phyloP scores from a whole-genome alignment of 2,329 filamentous ascomycete species.

The Grosmannia huntii region DNA sequence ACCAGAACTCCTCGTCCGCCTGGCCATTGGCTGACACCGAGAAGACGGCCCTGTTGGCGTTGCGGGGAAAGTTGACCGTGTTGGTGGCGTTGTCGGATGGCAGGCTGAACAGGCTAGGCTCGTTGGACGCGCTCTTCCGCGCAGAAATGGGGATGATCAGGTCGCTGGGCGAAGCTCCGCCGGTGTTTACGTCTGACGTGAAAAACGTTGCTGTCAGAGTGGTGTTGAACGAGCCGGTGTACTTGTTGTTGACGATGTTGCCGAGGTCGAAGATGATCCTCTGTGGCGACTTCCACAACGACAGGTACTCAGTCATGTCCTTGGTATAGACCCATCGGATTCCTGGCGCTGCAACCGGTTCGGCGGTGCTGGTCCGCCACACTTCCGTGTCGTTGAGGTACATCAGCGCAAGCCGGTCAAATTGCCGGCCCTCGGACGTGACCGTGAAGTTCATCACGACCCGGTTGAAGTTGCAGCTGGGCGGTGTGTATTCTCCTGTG shows the following conservation, averaged over 20 bases:
- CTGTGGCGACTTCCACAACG: slow-evolving; percentile 55
- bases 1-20: slow-evolving; percentile 72
- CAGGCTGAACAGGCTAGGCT: slow-evolving; percentile 54
- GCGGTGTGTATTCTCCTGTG: slow-evolving; percentile 46
- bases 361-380: slow-evolving; percentile 73
- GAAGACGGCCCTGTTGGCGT: slow-evolving; percentile 57
- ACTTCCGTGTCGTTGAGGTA: slow-evolving; percentile 67
- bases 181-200: slow-evolving; percentile 24
- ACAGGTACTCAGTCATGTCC: slow-evolving; percentile 60
- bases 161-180: slow-evolving; percentile 39
- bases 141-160: slow-evolving; percentile 56
- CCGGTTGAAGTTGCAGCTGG: slow-evolving; percentile 56
- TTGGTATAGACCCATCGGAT: slow-evolving; percentile 69
- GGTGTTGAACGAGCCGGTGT: slow-evolving; percentile 62
- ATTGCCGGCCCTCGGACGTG: slow-evolving; percentile 58
- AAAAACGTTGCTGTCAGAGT: slow-evolving; percentile 66
- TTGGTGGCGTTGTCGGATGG: slow-evolving; percentile 49
- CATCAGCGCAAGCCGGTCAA: slow-evolving; percentile 62
- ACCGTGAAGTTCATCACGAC: slow-evolving; percentile 68
- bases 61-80: slow-evolving; percentile 48
- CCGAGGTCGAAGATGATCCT: slow-evolving; percentile 71
- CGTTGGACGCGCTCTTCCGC: slow-evolving; percentile 30
- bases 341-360: slow-evolving; percentile 52
- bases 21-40: slow-evolving; percentile 70
- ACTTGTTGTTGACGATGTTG: slow-evolving; percentile 56